Evolutionary conservation across 768 basidiomycete genomes (phyloP), one percentile per base, ranked within the genome.

Genomic region (Phylloporus sp.): DNA sequence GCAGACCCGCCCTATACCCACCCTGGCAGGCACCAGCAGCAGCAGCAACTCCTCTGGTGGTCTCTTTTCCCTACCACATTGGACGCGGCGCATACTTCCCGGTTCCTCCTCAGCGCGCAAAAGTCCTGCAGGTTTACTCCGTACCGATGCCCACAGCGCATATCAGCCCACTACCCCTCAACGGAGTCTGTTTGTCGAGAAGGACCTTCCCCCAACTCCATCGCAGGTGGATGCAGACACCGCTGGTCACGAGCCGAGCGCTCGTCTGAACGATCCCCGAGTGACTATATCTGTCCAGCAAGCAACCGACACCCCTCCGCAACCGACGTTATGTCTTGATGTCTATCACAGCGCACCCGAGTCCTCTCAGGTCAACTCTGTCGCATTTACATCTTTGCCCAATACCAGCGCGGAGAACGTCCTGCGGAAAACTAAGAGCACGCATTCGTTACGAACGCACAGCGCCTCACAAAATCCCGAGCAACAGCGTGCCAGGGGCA

Each of bases 31-130:
- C n/a, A n/a, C n/a, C n/a, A n/a, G 71, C 20, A 73, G 20, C 20
- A 26, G n/a, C 34, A 31, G 29, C 11, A 69, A 71, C 41, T 73
- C 75, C 11, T 69, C 77, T 11, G 75, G 48, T 9, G 44, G 53
- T 38, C 80, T 86, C 66, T 80, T 86, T 64, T 81, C 84, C 20
- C 64, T 82, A 21, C 80, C 83, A 14, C 71, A 74, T 50, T 84
- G 82, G 83, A 77, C 71, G 57, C 82, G 77, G 55, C 81, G 76
- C 49, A 68, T 65, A 23, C 58, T 66, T 26, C 60, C 67, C 38
- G 53, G 61, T 18, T 58, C 69, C 20, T 58, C 55, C 24, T 52
- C 66, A 28, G 53, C 66, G 9, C 69, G 56, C 50, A 65, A 60
- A 46, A 65, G 55, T 44, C 47, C 55, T 38, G 58, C 64, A 38